These are phyloP conservation scores for Lyophyllum semitale DNA, from an alignment of 768 basidiomycete genomes.

Conservation along the genomic window DNA sequence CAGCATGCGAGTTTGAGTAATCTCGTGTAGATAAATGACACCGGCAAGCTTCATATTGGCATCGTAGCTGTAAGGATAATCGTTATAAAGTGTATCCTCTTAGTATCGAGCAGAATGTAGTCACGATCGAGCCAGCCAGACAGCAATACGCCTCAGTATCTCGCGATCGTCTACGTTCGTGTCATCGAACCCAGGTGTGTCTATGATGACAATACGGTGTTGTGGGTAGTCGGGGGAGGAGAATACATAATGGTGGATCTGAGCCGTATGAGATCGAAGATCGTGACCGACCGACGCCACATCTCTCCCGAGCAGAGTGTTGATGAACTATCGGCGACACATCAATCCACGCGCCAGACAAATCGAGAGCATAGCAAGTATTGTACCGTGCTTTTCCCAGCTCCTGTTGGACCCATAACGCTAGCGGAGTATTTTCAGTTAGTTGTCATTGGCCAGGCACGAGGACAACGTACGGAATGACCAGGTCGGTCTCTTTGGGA, in stretches of 20 bases:
- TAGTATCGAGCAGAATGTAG: background rate
- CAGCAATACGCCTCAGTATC: constrained; percentile 20
- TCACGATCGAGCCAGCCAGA: constrained; percentile 23
- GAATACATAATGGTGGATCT: constrained; percentile 20
- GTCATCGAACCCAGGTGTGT: constrained; percentile 28
- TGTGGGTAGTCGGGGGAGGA: constrained; percentile 15
- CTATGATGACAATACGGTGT: constrained; percentile 20
- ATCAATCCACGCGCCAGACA: background rate
- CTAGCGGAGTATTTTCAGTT: background rate
- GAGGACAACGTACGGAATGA: constrained; percentile 15
- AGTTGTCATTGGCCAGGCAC: background rate
- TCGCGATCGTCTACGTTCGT: constrained; percentile 20
- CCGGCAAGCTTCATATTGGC: constrained; percentile 27
- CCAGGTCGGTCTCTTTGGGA: constrained; percentile 12
- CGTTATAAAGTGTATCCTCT: background rate
- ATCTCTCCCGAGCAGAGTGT: constrained; percentile 20
- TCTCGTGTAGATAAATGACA: constrained; percentile 30
- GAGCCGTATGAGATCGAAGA: constrained; percentile 20
- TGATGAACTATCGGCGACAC: constrained; percentile 22
- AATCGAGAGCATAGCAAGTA: background rate
- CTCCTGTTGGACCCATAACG: constrained; percentile 23
- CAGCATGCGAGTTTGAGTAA: constrained; percentile 39
- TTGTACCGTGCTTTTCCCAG: constrained; percentile 23
- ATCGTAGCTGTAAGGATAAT: constrained; percentile 25
- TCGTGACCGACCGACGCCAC: constrained; percentile 17